Percentiles rank a stretch among this genome's conserved stretches.
These are phyloP conservation scores for Tulasnella sp. DNA, from an alignment of 768 basidiomycete species.

Conservation along the genomic window DNA sequence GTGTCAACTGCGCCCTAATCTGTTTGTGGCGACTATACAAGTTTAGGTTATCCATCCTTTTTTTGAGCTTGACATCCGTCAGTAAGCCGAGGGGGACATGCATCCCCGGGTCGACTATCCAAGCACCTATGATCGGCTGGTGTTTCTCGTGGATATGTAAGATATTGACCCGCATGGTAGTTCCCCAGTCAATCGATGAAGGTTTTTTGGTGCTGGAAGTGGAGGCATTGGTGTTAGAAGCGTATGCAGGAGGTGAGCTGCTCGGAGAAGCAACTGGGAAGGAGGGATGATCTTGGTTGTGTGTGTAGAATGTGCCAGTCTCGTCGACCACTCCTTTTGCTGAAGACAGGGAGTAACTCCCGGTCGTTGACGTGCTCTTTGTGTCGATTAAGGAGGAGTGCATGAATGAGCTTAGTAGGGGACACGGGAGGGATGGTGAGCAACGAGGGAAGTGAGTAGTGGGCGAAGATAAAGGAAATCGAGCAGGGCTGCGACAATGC, in stretches of 20 bases:
- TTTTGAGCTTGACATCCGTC: neutral
- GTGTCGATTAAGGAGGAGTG: no score
- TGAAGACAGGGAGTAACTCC: no score
- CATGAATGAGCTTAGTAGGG: no score
- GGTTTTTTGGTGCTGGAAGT: neutral
- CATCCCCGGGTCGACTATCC: conserved; percentile 6
- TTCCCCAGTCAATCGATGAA: neutral
- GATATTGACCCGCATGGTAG: conserved; percentile 7
- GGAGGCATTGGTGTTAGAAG: neutral
- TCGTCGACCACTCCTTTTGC: no score
- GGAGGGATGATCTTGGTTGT: no score
- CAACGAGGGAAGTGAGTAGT: no score
- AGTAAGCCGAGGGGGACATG: neutral
- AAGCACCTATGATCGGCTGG: conserved; percentile 4
- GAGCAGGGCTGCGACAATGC: no score
- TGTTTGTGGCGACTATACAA: conserved; percentile 3
- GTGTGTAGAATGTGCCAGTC: no score
- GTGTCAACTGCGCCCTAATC: neutral
- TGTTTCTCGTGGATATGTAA: neutral
- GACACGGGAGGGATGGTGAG: no score
- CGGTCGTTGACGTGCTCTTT: no score
- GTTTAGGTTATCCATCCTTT: conserved; percentile 8
- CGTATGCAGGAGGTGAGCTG: conserved; percentile 1
- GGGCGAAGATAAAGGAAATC: no score
- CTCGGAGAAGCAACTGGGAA: no score